Base-by-base conservation (phyloP, 2,329 filamentous ascomycete genomes). In the Cephalotrichum gorgonifer region DNA sequence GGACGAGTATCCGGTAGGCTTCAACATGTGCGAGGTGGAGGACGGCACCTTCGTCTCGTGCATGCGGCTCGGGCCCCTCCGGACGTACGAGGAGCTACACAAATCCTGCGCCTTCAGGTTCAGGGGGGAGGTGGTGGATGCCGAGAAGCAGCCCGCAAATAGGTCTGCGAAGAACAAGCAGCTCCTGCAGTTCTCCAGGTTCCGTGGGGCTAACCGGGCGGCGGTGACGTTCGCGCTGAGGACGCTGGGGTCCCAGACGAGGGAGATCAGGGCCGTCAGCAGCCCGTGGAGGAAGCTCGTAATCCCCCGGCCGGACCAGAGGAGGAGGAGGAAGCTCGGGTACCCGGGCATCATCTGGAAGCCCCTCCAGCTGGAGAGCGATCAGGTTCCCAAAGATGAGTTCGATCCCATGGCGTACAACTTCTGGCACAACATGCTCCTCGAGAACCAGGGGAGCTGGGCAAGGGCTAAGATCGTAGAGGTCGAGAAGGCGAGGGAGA, bases 121-220 rank as follows among this genome's bases (percentile, higher is more conserved):
- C 23, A 23, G 25, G n/a, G 22, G 3, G 6, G 41, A 49, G 22
- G 27, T 42, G 5, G 26, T 47, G 6, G 23, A 48, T 8, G n/a
- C 33, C 11, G 25, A 25, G 7, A 30, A 31, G 7, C 47, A 35
- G 31, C 31, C n/a, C 33, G 15, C 11, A 20, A n/a, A 30, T 12
- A 30, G 41, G 6, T 46, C 46, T 7, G 26, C 12, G 15, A 31
- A 17, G 7, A 22, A 58, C 48, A 52, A 55, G 20, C 50, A 51
- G 2, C 54, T 61, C 27, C 38, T 54, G 12, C 46, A 53, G 17
- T 69, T 64, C 53, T 62, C 65, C 2, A 48, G 46, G 3, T 64
- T 68, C 47, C 68, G 69, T 11, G 73, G 71, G 1, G 63, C 62
- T 48, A 63, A 66, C 39, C 67, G 73, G 42, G 73, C 71, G 7